Evolutionary conservation across 208 protist species (phyloP), one percentile per base, ranked within the genome.

Genomic region (Leishmania martiniquensis): DNA sequence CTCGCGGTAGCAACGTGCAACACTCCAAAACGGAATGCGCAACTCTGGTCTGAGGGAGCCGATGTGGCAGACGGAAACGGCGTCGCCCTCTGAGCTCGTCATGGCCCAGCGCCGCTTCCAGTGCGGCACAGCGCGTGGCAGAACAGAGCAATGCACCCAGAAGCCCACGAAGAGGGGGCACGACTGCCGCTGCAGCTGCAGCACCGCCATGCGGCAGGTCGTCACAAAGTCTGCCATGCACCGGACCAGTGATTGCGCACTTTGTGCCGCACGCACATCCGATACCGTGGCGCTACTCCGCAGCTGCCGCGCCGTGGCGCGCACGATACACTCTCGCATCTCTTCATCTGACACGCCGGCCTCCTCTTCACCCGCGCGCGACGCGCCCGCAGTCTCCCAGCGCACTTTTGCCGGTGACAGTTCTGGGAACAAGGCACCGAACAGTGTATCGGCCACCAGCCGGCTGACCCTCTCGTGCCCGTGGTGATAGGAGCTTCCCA

Each of bases 51-150:
- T 75, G 22, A 78, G 83, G 29, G 80, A 85, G 39, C 79, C 55
- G 4, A 51, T 76, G 25, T 44, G 73, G 73, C 76, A 94, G 20
- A 85, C 57, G 4, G 15, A 37, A n/a, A 89, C 66, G 7, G 78
- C 70, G 32, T 75, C 57, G 47, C 67, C 63, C 15, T 62, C 72
- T 17, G 45, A 12, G 13, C 89, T 73, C 51, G 67, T 70, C 25
- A 20, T 70, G 9, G 86, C 82, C 91, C 91, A 95, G 67, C 78
- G 81, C 17, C 88, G 91, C 49, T 81, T 74, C 91, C 91, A 95
- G 20, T 59, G 78, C 44, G 69, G 77, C 9, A 82, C 52, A 25
- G 91, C 85, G 29, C 83, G 75, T 1, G 91, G 91, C 15, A 80
- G 78, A 17, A 93, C 45, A 62, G 85, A 89, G 17, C 84, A 81